phyloP scores from a whole-genome alignment of 176 grass and related monocot genomes.

The Musa troglodytarum region DNA sequence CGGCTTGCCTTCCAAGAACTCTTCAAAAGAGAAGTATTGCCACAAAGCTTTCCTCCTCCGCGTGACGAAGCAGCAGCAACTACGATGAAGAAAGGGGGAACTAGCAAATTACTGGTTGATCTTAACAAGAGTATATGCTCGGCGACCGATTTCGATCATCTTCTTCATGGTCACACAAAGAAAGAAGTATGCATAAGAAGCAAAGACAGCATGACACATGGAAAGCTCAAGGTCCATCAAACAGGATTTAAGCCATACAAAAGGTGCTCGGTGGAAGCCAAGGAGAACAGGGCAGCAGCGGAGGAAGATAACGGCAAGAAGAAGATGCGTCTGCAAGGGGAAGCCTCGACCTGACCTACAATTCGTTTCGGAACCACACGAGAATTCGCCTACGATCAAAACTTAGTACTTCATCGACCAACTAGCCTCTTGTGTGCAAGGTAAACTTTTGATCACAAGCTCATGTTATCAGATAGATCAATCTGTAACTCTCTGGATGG shows the following conservation, averaged over 20 bases:
- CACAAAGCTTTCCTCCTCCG: slow-evolving; percentile 80
- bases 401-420: neutral
- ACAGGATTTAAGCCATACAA: slow-evolving; percentile 97
- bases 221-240: slow-evolving; percentile 52
- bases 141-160: slow-evolving; percentile 8
- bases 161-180: neutral
- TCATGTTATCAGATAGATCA: too few relatives aligned
- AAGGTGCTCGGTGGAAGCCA: slow-evolving; percentile 77
- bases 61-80: slow-evolving; percentile 29
- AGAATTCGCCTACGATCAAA: neutral
- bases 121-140: slow-evolving; percentile 38
- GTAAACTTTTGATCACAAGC: too few relatives aligned
- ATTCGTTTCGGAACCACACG: neutral
- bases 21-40: slow-evolving; percentile 78
- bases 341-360: slow-evolving; percentile 38
- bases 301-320: slow-evolving; percentile 54
- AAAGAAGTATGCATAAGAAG: neutral
- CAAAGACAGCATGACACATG: slow-evolving; percentile 13
- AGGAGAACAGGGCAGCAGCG: slow-evolving; percentile 44
- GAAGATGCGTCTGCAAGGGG: slow-evolving; percentile 68
- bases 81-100: slow-evolving; percentile 27
- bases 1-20: slow-evolving; percentile 85
- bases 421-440: too few relatives aligned
- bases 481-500: too few relatives aligned
- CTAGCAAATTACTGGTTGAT: slow-evolving; percentile 34